Percentiles rank a stretch among this genome's conserved stretches.
phyloP scores from a whole-genome alignment of 805 yeast species.

The Ogataea minuta region DNA sequence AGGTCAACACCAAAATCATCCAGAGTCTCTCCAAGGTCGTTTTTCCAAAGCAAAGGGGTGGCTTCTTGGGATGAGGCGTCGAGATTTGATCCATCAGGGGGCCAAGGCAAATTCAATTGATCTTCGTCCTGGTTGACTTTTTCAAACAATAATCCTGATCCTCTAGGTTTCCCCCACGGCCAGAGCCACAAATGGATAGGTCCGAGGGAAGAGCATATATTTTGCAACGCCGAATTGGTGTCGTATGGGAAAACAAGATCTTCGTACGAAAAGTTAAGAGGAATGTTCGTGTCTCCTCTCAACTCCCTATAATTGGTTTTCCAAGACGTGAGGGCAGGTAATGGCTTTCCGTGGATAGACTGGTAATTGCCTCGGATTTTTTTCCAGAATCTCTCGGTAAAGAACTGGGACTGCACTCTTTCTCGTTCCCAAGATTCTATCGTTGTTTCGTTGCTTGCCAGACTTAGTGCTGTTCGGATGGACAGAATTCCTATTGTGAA shows the following conservation, averaged over 20 bases:
- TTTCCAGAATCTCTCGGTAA: slow-evolving; percentile 52
- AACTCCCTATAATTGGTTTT: slow-evolving; percentile 27
- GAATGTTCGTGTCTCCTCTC: slow-evolving; percentile 21
- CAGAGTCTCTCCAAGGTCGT: slow-evolving; percentile 79
- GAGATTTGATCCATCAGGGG: slow-evolving; percentile 71
- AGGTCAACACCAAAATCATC: slow-evolving; percentile 87
- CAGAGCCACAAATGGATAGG: slow-evolving; percentile 61
- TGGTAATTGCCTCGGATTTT: slow-evolving; percentile 45
- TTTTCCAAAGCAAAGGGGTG: slow-evolving; percentile 51
- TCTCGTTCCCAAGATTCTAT: slow-evolving; percentile 93
- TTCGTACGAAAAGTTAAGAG: slow-evolving; percentile 48
- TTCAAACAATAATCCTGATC: slow-evolving; percentile 57
- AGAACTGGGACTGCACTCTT: slow-evolving; percentile 65
- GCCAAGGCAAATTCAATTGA: slow-evolving; percentile 80
- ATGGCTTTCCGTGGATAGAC: slow-evolving; percentile 34
- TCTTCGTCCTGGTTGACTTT: slow-evolving; percentile 59
- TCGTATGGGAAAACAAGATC: slow-evolving; percentile 86
- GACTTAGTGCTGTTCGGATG: slow-evolving; percentile 57
- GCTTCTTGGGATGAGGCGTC: not conserved
- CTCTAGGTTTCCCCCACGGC: slow-evolving; percentile 67
- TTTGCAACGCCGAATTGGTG: slow-evolving; percentile 51
- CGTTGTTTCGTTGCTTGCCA: slow-evolving; percentile 73
- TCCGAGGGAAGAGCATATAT: slow-evolving; percentile 57
- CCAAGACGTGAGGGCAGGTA: slow-evolving; percentile 52
- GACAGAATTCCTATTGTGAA: slow-evolving; percentile 59